Base-by-base conservation (phyloP, 2,329 filamentous ascomycete species). In the Apiospora hydei region DNA sequence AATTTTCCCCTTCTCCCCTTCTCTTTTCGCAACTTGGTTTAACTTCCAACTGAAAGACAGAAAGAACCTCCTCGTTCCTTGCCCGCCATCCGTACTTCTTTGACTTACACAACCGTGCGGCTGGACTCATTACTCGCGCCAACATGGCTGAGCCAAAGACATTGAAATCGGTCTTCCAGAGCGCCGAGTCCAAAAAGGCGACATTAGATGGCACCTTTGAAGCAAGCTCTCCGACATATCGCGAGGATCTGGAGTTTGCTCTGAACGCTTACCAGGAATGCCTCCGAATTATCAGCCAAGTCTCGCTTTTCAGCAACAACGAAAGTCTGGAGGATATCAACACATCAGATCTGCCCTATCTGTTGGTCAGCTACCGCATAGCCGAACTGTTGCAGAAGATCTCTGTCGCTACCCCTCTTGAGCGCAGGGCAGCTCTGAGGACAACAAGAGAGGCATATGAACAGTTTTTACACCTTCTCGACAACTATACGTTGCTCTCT, bases 301-400 rank as follows among this genome's bases (percentile, higher is more conserved):
- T 96, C 38, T 92, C 93, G 0, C 86, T 99, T 70, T 98, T 98
- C 88, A 98, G 94, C 76, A 87, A 91, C 47, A 99, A 99, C 82
- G 96, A 99, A 82, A 88, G 89, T 0, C 83, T 96, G 51, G 96
- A 99, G 74, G 96, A 99, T 83, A 85, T 98, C 44, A 86, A 93
- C 18, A 97, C 96, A 1, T 87, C 88, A n/a, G 92, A 97, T 78
- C 84, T 99, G 44, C 94, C 94, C 83, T 97, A 96, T 81, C 88
- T 99, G 73, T 88, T 94, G 30, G 89, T 95, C 74, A 88, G 93
- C 81, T 94, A 92, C 81, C 89, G 92, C 78, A 85, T 96, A 70
- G 96, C 95, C 46, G 95, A 98, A 79, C 87, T 98, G 16, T 85
- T 92, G 49, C 90, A 94, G 78, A 92, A 90, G 76, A 86, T 92